Conservation (phyloP, 177 flowering plant genomes). For the Vitis hybrid region DNA sequence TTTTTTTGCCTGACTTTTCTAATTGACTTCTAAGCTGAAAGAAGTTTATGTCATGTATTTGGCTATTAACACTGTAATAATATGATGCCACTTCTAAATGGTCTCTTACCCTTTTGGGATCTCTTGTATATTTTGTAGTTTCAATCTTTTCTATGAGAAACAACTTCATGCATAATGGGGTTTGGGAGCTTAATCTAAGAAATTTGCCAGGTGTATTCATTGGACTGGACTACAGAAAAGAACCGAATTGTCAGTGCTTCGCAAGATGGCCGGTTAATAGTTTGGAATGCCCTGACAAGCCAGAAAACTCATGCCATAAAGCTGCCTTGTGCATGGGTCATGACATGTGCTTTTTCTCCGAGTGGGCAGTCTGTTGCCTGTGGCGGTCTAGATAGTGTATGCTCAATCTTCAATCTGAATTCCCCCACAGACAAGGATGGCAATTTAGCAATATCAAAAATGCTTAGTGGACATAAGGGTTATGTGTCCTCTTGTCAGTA, state of each 20-base stretch:
- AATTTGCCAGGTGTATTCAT: constrained; percentile 68
- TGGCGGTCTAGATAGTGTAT: constrained; percentile 92
- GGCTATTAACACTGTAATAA: background rate
- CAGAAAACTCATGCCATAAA: constrained; percentile 96
- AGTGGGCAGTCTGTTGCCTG: constrained; percentile 90
- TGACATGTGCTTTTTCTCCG: constrained; percentile 95
- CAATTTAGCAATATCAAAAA: constrained; percentile 63
- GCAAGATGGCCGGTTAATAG: constrained; percentile 90
- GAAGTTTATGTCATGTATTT: background rate
- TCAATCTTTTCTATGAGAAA: too few relatives aligned
- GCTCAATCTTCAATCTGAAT: constrained; percentile 85
- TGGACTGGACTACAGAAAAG: constrained; percentile 85
- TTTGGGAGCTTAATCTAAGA: background rate
- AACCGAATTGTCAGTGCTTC: constrained; percentile 96
- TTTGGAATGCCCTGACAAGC: constrained; percentile 97
- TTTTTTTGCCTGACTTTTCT: background rate
- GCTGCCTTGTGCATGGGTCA: constrained; percentile 96
- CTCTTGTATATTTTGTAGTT: too few relatives aligned
- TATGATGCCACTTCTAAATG: background rate
- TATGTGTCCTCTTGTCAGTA: constrained; percentile 89
- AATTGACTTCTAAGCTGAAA: background rate
- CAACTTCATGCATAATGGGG: too few relatives aligned
- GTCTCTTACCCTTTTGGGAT: too few relatives aligned
- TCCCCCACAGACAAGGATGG: constrained; percentile 77
- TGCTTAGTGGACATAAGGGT: constrained; percentile 88